Conservation (phyloP, 2,329 filamentous ascomycete genomes). For the Amylocarpus encephaloides region DNA sequence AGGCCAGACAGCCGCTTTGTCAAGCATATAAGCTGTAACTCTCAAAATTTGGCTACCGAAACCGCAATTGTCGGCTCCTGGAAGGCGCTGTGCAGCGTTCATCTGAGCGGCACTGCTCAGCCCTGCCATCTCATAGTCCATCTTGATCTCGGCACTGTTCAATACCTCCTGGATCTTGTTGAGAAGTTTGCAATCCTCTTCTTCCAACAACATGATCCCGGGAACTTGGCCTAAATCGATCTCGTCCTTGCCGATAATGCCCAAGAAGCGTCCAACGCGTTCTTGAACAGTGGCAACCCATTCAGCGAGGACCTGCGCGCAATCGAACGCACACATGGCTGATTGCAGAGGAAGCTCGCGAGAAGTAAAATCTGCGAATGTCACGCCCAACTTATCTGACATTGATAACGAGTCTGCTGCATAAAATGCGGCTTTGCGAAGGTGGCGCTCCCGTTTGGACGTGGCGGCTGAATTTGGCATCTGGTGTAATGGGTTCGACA, state of each 20-base stretch:
- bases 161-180: conserved; percentile 77
- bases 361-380: conserved; percentile 76
- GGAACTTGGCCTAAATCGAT: conserved; percentile 76
- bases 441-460: conserved; percentile 74
- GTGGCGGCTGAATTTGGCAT: conserved; percentile 36
- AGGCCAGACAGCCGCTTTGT: conserved; percentile 88
- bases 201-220: conserved; percentile 82
- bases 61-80: conserved; percentile 59
- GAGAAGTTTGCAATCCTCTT: conserved; percentile 82
- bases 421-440: conserved; percentile 92
- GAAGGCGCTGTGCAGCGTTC: conserved; percentile 45
- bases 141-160: conserved; percentile 69
- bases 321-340: conserved; percentile 89
- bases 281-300: conserved; percentile 93
- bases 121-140: conserved; percentile 54
- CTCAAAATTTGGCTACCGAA: conserved; percentile 80
- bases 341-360: conserved; percentile 84
- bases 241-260: conserved; percentile 76
- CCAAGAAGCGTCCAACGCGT: conserved; percentile 82
- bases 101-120: conserved; percentile 46
- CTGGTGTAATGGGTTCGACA: conserved; percentile 20
- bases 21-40: conserved; percentile 79
- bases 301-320: conserved; percentile 86
- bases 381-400: conserved; percentile 78
- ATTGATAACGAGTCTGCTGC: conserved; percentile 86